Evolutionary conservation across 768 basidiomycete genomes (phyloP).

Genomic region (Boletus eberwhitei): DNA sequence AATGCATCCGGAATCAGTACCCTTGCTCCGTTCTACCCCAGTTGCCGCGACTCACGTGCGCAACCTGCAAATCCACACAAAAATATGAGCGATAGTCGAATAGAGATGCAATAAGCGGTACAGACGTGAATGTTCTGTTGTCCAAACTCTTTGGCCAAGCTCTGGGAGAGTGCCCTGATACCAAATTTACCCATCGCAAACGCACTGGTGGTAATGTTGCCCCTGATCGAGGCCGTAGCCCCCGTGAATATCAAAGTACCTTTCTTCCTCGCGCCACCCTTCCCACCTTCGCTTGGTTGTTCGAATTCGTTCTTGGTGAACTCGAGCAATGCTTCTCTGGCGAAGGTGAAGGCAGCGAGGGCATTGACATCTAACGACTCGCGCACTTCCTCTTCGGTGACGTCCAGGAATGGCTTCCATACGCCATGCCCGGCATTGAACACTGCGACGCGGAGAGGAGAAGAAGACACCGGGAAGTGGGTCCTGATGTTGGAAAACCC

Average conservation of each 20-base stretch:
- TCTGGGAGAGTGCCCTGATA: slow-evolving; percentile 61
- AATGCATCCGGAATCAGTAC: neutral
- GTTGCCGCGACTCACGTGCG: slow-evolving; percentile 50
- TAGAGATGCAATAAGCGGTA: neutral
- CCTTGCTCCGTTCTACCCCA: neutral
- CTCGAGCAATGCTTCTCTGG: slow-evolving; percentile 54
- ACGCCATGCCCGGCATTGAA: slow-evolving; percentile 59
- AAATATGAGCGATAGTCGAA: neutral
- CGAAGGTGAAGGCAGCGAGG: slow-evolving; percentile 59
- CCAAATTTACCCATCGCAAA: slow-evolving; percentile 67
- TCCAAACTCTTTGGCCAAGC: slow-evolving; percentile 71
- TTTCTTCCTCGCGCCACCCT: slow-evolving; percentile 45
- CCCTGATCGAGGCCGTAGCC: slow-evolving; percentile 64
- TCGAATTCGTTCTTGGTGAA: slow-evolving; percentile 53
- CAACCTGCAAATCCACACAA: slow-evolving; percentile 38
- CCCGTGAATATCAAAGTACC: slow-evolving; percentile 73
- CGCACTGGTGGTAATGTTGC: slow-evolving; percentile 56
- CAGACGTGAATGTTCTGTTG: slow-evolving; percentile 70
- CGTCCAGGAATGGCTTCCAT: slow-evolving; percentile 66
- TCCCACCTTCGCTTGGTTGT: slow-evolving; percentile 39
- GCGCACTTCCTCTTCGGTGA: slow-evolving; percentile 57
- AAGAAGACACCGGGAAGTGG: slow-evolving; percentile 44
- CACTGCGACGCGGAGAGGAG: slow-evolving; percentile 56
- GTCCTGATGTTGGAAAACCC: slow-evolving; percentile 47
- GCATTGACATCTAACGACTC: slow-evolving; percentile 49